Evolutionary conservation across 257 asterid species (phyloP), one percentile per base, ranked within the genome.

Genomic region (Solanum sejunctum): DNA sequence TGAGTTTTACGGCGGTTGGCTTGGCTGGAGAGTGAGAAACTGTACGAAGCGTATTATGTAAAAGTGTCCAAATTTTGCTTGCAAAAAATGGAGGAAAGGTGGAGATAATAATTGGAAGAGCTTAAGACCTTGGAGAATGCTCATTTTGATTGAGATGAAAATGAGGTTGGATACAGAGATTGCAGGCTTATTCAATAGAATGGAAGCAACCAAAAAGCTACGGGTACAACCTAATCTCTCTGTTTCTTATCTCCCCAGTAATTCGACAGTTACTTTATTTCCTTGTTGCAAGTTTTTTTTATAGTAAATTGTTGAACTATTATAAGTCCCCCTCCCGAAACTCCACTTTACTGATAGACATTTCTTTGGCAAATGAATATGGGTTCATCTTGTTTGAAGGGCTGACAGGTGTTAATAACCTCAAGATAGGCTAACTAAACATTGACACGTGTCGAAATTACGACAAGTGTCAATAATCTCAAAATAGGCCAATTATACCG

Each of bases 91-190:
- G 11, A 45, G 88, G 97, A 96, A 54, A 91, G 93, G 86, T 85
- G 89, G 75, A 87, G 92, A 90, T 91, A 91, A 66, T 91, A 89
- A 49, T 36, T 88, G 69, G 98, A 94, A 88, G 98, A 94, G 39
- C 39, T 36, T 36, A 36, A 36, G 39, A 36, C 39, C 39, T 36
- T 94, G 87, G 98, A 96, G 88, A 90, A 91, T 70, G 91, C 95
- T 6, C 99, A 93, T 32, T 89, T 97, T 4, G 49, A 45, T 88
- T 88, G 89, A 95, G 79, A 93, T 96, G 98, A 96, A 96, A 92
- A 57, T 93, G 60, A 91, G 98, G 85, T 95, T 96, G 99, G 97
- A 95, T 83, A 83, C 93, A 7, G 99, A 96, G 91, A 91, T 96
- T 41, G 94, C 98, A 0, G 99, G 97, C 51, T 90, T 96, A 92